These are phyloP conservation scores for Candida pseudoglaebosa DNA, from an alignment of 805 yeast species.

Conservation along the genomic window DNA sequence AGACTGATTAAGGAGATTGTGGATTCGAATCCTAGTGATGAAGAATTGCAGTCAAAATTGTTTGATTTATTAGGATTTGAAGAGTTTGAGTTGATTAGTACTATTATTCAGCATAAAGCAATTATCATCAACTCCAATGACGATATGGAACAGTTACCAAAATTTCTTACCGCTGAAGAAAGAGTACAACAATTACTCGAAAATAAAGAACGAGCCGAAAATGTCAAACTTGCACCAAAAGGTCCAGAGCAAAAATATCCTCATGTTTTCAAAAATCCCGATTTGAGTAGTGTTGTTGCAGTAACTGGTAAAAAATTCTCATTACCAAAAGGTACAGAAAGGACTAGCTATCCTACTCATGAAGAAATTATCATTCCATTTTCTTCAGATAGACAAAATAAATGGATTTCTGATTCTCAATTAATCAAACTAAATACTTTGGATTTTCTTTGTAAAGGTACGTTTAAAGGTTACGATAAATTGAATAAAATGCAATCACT, in stretches of 20 bases:
- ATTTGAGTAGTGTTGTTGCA: constrained; percentile 60
- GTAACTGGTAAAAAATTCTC: constrained; percentile 77
- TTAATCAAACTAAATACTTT: constrained; percentile 58
- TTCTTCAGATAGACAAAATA: constrained; percentile 47
- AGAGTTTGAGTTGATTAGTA: constrained; percentile 73
- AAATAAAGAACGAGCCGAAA: constrained; percentile 48
- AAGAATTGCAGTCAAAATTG: constrained; percentile 63
- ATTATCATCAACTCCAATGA: constrained; percentile 11
- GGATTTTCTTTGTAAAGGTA: constrained; percentile 77
- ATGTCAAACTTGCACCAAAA: constrained; percentile 46
- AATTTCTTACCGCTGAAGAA: constrained; percentile 46
- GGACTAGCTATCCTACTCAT: constrained; percentile 54
- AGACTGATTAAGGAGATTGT: constrained; percentile 27
- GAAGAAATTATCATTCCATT: constrained; percentile 87
- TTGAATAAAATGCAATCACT: constrained; percentile 87
- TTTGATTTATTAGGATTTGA: constrained; percentile 85
- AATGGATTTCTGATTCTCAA: constrained; percentile 39
- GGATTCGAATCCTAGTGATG: constrained; percentile 41
- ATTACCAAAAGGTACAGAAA: constrained; percentile 77
- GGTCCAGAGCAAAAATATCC: constrained; percentile 59
- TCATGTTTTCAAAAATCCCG: constrained; percentile 75
- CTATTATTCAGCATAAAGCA: constrained; percentile 47
- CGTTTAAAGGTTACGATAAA: constrained; percentile 73
- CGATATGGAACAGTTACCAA: constrained; percentile 18
- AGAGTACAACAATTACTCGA: constrained; percentile 49